Percentiles rank a stretch among this genome's conserved stretches.
These are phyloP conservation scores for Dothidotthia symphoricarpi DNA, from an alignment of 2,329 filamentous ascomycete species.

Conservation along the genomic window DNA sequence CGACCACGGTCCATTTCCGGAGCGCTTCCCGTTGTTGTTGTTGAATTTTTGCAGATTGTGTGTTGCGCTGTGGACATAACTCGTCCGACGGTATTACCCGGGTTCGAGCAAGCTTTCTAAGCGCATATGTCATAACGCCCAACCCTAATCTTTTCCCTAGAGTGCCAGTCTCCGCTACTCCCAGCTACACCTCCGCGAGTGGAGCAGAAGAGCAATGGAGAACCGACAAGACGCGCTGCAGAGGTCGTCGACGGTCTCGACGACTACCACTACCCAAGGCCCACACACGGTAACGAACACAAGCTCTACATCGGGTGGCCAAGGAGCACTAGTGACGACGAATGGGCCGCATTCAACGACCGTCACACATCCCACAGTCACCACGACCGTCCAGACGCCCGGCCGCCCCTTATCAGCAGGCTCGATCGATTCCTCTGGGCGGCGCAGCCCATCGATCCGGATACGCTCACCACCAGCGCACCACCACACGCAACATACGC, in stretches of 20 bases:
- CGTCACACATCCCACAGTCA: slow-evolving; percentile 29
- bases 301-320: slow-evolving; percentile 17
- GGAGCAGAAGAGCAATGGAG: slow-evolving; percentile 12
- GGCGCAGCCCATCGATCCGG: slow-evolving; percentile 34
- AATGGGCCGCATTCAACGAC: slow-evolving; percentile 28
- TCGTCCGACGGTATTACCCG: no score
- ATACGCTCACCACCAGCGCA: slow-evolving; percentile 23
- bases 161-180: no score
- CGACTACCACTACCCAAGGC: slow-evolving; percentile 29
- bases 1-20: no score
- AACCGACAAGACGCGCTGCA: slow-evolving; percentile 7
- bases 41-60: no score
- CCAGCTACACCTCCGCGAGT: no score
- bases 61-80: no score
- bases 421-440: slow-evolving; percentile 8
- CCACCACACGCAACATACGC: slow-evolving; percentile 2
- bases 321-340: slow-evolving; percentile 20
- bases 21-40: no score
- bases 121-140: no score
- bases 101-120: no score
- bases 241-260: slow-evolving; percentile 20
- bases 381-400: slow-evolving; percentile 24
- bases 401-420: slow-evolving; percentile 11
- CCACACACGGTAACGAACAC: slow-evolving; percentile 32
- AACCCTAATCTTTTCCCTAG: no score